These are phyloP conservation scores for Coemansia sp. DNA, from an alignment of 192 early-diverging fungal genomes.

Conservation along the genomic window DNA sequence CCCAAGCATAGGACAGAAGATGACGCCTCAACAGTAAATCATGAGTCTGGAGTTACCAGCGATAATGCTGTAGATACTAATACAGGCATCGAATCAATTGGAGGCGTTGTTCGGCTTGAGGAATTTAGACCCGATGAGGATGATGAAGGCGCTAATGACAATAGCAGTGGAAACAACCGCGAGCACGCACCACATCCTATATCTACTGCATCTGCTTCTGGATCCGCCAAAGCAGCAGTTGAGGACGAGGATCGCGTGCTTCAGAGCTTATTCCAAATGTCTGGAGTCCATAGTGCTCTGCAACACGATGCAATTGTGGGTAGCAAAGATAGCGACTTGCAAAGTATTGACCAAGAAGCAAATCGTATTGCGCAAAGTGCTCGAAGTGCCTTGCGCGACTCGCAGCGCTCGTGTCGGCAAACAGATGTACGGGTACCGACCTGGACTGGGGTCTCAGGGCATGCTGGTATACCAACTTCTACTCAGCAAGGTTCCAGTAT, in stretches of 20 bases:
- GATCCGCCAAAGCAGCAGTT: neutral
- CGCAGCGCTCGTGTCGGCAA: constrained; percentile 62
- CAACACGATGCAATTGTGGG: constrained; percentile 91
- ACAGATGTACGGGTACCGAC: constrained; percentile 75
- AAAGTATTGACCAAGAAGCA: constrained; percentile 79
- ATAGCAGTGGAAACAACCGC: constrained; percentile 1
- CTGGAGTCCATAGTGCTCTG: constrained; percentile 85
- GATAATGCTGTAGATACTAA: constrained; percentile 11
- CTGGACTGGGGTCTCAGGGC: constrained; percentile 86
- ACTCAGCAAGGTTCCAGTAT: neutral
- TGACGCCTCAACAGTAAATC: constrained; percentile 6
- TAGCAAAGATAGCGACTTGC: constrained; percentile 58
- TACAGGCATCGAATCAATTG: constrained; percentile 19
- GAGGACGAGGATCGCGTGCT: constrained; percentile 70
- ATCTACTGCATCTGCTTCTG: neutral
- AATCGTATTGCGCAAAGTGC: constrained; percentile 77
- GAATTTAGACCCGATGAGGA: constrained; percentile 18
- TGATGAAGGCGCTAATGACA: neutral
- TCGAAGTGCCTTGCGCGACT: constrained; percentile 69
- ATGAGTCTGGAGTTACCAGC: constrained; percentile 1
- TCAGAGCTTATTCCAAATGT: constrained; percentile 74
- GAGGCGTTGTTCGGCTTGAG: constrained; percentile 31
- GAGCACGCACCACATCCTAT: neutral
- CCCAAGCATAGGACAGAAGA: neutral
- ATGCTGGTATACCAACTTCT: constrained; percentile 35